phyloP scores from a whole-genome alignment of 768 basidiomycete species.

The Suillus cothurnatus region DNA sequence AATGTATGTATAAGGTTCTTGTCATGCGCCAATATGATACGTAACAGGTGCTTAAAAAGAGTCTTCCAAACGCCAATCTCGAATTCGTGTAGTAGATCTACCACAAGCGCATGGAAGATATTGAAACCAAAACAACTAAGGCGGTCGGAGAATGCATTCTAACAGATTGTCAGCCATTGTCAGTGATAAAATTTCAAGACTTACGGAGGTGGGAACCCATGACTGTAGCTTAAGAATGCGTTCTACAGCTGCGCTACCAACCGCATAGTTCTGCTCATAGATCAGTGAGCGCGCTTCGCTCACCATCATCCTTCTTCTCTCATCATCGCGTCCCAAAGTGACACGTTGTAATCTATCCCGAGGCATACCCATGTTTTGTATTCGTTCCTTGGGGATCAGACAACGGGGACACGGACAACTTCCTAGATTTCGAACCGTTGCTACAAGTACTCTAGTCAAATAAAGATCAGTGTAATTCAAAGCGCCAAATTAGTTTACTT shows the following conservation, averaged over 20 bases:
- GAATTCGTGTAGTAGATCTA: background rate
- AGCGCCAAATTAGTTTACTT: background rate
- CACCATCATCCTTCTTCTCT: too few relatives aligned
- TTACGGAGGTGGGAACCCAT: background rate
- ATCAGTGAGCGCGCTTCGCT: too few relatives aligned
- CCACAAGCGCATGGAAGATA: background rate
- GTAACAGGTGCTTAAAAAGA: background rate
- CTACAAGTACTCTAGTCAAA: slow-evolving; percentile 25
- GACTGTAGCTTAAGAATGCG: background rate
- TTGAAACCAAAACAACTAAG: background rate
- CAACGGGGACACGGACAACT: too few relatives aligned
- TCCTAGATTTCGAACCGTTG: background rate
- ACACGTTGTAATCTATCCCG: too few relatives aligned
- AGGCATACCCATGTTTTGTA: too few relatives aligned
- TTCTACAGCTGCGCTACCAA: too few relatives aligned
- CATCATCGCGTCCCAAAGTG: too few relatives aligned
- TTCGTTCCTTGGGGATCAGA: too few relatives aligned
- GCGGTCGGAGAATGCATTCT: background rate
- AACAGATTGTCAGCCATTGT: background rate
- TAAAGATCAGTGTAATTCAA: background rate
- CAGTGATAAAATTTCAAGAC: background rate
- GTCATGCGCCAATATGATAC: background rate
- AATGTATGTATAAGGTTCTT: background rate
- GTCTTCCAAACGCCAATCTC: background rate
- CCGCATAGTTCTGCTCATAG: too few relatives aligned